Evolutionary conservation across 306 rosid species (phyloP).

Genomic region (Cicer bijugum): DNA sequence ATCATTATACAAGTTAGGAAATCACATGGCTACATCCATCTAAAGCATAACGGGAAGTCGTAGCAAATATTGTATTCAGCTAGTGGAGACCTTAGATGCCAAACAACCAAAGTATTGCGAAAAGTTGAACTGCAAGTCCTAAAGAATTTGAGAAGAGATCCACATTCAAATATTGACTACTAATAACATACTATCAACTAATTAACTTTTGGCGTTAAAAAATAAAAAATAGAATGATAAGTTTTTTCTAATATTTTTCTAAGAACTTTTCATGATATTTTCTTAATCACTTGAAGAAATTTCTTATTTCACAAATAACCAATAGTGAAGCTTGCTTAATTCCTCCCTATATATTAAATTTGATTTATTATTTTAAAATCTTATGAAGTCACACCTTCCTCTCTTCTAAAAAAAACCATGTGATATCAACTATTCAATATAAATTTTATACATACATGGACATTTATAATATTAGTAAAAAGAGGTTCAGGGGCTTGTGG

Average conservation of each 20-base stretch:
- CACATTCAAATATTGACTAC: too few species aligned
- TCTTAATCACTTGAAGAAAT: not conserved
- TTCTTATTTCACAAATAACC: constrained; percentile 1
- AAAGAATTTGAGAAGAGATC: not conserved
- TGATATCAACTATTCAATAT: not conserved
- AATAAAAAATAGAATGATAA: not conserved
- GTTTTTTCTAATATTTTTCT: not conserved
- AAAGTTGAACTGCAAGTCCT: not conserved
- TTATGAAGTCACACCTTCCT: not conserved
- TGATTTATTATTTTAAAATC: not conserved
- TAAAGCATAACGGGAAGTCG: not conserved
- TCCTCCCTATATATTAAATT: not conserved
- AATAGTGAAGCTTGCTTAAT: not conserved
- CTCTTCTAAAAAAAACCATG: not conserved
- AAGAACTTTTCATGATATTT: not conserved
- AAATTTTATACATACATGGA: not conserved
- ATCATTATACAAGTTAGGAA: constrained; percentile 10
- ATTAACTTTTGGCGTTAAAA: not conserved
- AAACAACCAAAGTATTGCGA: not conserved
- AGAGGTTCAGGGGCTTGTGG: not conserved
- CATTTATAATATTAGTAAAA: constrained; percentile 4
- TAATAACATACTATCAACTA: too few species aligned
- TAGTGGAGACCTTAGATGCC: not conserved
- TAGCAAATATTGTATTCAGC: not conserved
- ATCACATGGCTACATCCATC: not conserved